phyloP scores from a whole-genome alignment of 2,329 filamentous ascomycete genomes.

The Parastagonospora avenae region DNA sequence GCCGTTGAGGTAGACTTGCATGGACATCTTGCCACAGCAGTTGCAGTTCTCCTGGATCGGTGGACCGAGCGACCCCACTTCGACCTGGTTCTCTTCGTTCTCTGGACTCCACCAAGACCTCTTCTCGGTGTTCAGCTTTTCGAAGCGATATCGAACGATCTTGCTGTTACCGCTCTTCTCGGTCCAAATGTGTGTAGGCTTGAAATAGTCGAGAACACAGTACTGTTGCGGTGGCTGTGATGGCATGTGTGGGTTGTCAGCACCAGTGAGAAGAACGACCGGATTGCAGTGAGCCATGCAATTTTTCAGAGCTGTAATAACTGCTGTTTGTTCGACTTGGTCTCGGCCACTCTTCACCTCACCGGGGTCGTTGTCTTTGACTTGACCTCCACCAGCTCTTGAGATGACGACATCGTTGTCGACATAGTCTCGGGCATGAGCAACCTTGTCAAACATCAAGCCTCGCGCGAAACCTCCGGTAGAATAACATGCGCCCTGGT shows the following conservation, averaged over 20 bases:
- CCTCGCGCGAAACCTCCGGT: slow-evolving; percentile 57
- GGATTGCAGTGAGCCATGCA: slow-evolving; percentile 56
- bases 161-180: slow-evolving; percentile 57
- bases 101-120: slow-evolving; percentile 65
- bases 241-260: slow-evolving; percentile 55
- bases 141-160: slow-evolving; percentile 66
- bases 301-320: slow-evolving; percentile 51
- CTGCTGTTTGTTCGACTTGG: slow-evolving; percentile 46
- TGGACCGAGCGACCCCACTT: slow-evolving; percentile 34
- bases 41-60: slow-evolving; percentile 45
- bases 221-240: slow-evolving; percentile 63
- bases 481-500: slow-evolving; percentile 65
- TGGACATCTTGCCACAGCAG: slow-evolving; percentile 37
- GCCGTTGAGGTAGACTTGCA: slow-evolving; percentile 51
- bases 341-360: slow-evolving; percentile 55
- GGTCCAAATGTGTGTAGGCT: slow-evolving; percentile 70
- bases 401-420: slow-evolving; percentile 67
- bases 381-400: slow-evolving; percentile 62
- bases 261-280: slow-evolving; percentile 59
- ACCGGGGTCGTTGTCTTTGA: slow-evolving; percentile 52
- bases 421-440: slow-evolving; percentile 62
- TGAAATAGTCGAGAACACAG: slow-evolving; percentile 71
- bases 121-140: slow-evolving; percentile 61
- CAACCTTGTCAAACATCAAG: slow-evolving; percentile 64
- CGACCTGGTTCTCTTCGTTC: slow-evolving; percentile 29